Percentiles rank a stretch among this genome's conserved stretches.
These are phyloP conservation scores for Aspergillus sp. DNA, from an alignment of 2,329 filamentous ascomycete genomes.

Conservation along the genomic window DNA sequence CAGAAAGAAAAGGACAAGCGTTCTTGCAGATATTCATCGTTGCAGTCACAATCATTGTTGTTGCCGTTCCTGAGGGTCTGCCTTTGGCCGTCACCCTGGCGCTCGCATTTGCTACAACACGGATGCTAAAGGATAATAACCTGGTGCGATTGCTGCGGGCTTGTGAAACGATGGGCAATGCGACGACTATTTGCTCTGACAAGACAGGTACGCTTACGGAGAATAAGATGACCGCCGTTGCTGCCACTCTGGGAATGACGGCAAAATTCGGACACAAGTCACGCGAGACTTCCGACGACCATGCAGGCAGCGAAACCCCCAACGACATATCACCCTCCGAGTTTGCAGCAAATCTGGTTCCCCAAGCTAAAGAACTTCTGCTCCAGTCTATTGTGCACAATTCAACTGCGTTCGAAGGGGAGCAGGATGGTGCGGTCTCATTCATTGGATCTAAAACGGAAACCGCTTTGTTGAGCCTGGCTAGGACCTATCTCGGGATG, in stretches of 20 bases:
- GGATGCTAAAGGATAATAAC: conserved; percentile 61
- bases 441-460: conserved; percentile 77
- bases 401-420: conserved; percentile 65
- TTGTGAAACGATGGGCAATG: conserved; percentile 62
- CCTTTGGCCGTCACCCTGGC: conserved; percentile 59
- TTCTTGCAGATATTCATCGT: conserved; percentile 57
- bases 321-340: conserved; percentile 50
- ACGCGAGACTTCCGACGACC: conserved; percentile 18
- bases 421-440: conserved; percentile 53
- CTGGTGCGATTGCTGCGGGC: conserved; percentile 56
- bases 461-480: conserved; percentile 67
- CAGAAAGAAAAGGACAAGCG: conserved; percentile 51
- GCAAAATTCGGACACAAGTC: conserved; percentile 41
- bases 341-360: conserved; percentile 49
- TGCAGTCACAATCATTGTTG: conserved; percentile 56
- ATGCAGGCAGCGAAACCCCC: conserved; percentile 19
- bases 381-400: conserved; percentile 63
- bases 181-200: conserved; percentile 60
- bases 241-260: conserved; percentile 49
- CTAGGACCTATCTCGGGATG: conserved; percentile 62
- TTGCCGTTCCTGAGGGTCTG: conserved; percentile 57
- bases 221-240: conserved; percentile 60
- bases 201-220: conserved; percentile 64
- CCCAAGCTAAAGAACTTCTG: conserved; percentile 52
- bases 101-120: conserved; percentile 58